These are phyloP conservation scores for Yamadazyma triangularis DNA, from an alignment of 1,139 yeast species.

Conservation along the genomic window DNA sequence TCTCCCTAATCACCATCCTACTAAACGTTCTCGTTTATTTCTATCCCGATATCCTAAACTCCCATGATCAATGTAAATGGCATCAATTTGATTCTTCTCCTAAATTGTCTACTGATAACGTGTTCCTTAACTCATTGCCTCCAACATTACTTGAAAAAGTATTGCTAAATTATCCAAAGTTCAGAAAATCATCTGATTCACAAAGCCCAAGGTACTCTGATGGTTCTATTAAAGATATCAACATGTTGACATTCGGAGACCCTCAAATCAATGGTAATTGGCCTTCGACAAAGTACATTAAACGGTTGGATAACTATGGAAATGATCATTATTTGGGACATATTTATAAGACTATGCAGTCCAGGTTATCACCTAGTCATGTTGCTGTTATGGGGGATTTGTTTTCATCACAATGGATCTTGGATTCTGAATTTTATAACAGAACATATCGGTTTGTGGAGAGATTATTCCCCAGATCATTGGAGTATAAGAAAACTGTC, in stretches of 20 bases:
- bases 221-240: constrained; percentile 42
- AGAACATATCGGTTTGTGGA: constrained; percentile 70
- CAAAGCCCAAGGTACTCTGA: constrained; percentile 6
- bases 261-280: constrained; percentile 93
- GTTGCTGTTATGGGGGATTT: constrained; percentile 91
- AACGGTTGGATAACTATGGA: constrained; percentile 77
- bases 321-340: constrained; percentile 88
- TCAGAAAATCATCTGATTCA: constrained; percentile 11
- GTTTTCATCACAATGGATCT: constrained; percentile 94
- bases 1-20: constrained; percentile 13
- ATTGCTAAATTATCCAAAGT: constrained; percentile 27
- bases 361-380: constrained; percentile 65
- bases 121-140: constrained; percentile 20
- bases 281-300: constrained; percentile 66
- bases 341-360: constrained; percentile 61
- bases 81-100: constrained; percentile 17
- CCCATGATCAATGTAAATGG: constrained; percentile 58
- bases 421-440: constrained; percentile 76
- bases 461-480: constrained; percentile 56
- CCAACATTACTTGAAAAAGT: constrained; percentile 19
- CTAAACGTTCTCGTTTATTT: constrained; percentile 63
- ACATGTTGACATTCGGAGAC: constrained; percentile 82
- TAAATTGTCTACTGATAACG: constrained; percentile 12
- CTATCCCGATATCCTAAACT: constrained; percentile 60
- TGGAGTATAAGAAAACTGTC: constrained; percentile 44